Base-by-base conservation (phyloP, 768 basidiomycete genomes). In the Amanita phalloides region DNA sequence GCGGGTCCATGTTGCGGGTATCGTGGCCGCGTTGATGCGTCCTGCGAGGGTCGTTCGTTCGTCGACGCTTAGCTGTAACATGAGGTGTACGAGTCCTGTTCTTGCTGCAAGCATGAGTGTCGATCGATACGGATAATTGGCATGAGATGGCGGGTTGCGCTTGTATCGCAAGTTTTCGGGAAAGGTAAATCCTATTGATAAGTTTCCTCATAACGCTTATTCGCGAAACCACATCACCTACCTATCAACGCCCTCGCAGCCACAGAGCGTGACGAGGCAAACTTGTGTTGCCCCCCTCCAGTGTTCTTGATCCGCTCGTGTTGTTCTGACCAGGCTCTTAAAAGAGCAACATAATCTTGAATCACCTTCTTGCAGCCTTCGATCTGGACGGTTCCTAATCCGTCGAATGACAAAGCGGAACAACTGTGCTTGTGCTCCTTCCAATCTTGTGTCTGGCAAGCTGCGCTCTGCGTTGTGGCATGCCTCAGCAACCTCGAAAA, bases 401-500 rank as follows among this genome's bases (percentile, higher is more conserved):
- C 49, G 6, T 51, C 49, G 6, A 38, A 41, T 8, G 49, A 26
- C 13, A 51, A 36, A 33, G 25, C 7, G 8, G 49, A 51, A 20
- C 49, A 51, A 13, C 41, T 36, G 30, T 51, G 42, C 23, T 51
- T 51, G 41, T 51, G 49, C 41, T 51, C 49, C 23, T 51, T 51
- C 49, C 49, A 51, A n/a, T 51, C 49, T 35, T 43, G 39, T n/a
- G 41, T 20, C 33, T 51, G 49, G 23, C 49, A 51, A 14, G 41
- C 26, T 21, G 42, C n/a, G 11, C 49, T 43, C 49, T 51, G 21
- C 32, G 28, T 23, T 9, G 8, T 20, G 20, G 23, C 20, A 20
- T 25, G 33, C 9, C 10, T 43, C 43, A 43, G 6, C 28, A 5
- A 45, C n/a, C 8, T 42, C 20, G 13, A 20, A 35, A 43, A 21